A percentile compares a stretch with the other conserved stretches of the same genome.
Evolutionary conservation across 495 filamentous ascomycete genomes (phyloP).

Genomic region (Umbilicaria muhlenbergii): DNA sequence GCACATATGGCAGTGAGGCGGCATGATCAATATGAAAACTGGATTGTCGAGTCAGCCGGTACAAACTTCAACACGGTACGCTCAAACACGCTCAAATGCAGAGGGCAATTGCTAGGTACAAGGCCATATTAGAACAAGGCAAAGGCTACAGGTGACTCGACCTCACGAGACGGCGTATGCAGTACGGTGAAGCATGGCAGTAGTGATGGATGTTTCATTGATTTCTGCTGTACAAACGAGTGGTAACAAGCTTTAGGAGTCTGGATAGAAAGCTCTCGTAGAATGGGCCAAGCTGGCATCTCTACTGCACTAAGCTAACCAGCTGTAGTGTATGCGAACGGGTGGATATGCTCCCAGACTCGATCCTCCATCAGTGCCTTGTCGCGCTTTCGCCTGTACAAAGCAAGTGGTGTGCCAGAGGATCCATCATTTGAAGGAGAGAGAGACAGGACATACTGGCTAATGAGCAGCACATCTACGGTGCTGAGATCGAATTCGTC

Average conservation of each 20-base stretch:
- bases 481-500: slow-evolving; percentile 97
- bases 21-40: slow-evolving; percentile 98
- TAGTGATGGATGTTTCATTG: slow-evolving; percentile 2
- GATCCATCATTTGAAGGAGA: slow-evolving; percentile 11
- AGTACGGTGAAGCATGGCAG: neutral
- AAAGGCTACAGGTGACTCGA: neutral
- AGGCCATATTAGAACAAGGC: neutral
- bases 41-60: slow-evolving; percentile 11
- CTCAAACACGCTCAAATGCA: neutral
- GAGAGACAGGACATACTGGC: slow-evolving; percentile 61
- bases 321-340: slow-evolving; percentile 13
- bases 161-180: neutral
- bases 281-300: too few species aligned
- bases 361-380: neutral
- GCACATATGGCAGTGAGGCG: slow-evolving; percentile 86
- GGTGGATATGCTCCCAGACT: slow-evolving; percentile 7
- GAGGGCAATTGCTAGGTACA: neutral
- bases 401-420: slow-evolving; percentile 6
- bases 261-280: neutral
- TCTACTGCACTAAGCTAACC: too few species aligned
- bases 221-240: slow-evolving; percentile 3
- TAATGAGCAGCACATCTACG: slow-evolving; percentile 91
- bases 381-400: slow-evolving; percentile 1
- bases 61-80: neutral
- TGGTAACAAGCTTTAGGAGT: neutral